phyloP scores from a whole-genome alignment of 2,329 filamentous ascomycete genomes.

The Bretziella fagacearum region DNA sequence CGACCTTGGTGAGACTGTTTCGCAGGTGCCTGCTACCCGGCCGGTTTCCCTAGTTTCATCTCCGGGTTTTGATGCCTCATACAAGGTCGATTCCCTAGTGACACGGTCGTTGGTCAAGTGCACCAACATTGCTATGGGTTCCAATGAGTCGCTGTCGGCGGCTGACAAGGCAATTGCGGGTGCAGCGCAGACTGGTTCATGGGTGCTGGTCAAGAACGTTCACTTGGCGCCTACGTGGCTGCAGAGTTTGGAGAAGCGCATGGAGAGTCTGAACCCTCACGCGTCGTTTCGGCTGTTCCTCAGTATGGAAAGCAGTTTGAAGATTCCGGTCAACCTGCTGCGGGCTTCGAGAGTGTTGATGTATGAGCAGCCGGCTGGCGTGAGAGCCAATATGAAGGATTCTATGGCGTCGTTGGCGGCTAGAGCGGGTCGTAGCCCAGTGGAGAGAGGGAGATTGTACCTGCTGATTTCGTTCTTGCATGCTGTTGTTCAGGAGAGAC shows the following conservation, averaged over 20 bases:
- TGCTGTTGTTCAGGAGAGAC: conserved; percentile 83
- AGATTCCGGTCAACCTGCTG: conserved; percentile 91
- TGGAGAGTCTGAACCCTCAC: conserved; percentile 89
- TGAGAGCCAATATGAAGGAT: conserved; percentile 97
- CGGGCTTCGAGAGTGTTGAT: conserved; percentile 87
- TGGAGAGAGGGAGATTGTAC: conserved; percentile 81
- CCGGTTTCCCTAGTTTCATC: conserved; percentile 88
- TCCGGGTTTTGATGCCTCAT: conserved; percentile 93
- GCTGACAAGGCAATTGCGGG: conserved; percentile 92
- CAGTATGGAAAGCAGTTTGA: conserved; percentile 92
- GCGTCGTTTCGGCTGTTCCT: conserved; percentile 86
- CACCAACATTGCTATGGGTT: conserved; percentile 98
- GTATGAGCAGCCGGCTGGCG: conserved; percentile 95
- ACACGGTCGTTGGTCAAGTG: conserved; percentile 68
- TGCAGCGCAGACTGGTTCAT: conserved; percentile 78
- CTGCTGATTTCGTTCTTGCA: conserved; percentile 86
- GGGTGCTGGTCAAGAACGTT: conserved; percentile 98
- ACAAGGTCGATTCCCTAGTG: conserved; percentile 94
- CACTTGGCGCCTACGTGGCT: conserved; percentile 92
- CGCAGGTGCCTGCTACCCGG: conserved; percentile 65
- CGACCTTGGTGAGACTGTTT: conserved; percentile 70
- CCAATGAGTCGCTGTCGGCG: conserved; percentile 78
- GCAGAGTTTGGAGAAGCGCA: conserved; percentile 89
- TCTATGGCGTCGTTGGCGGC: conserved; percentile 70
- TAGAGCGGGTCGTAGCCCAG: conserved; percentile 61